Evolutionary conservation across 495 filamentous ascomycete genomes (phyloP).

Genomic region (Neurospora terricola): DNA sequence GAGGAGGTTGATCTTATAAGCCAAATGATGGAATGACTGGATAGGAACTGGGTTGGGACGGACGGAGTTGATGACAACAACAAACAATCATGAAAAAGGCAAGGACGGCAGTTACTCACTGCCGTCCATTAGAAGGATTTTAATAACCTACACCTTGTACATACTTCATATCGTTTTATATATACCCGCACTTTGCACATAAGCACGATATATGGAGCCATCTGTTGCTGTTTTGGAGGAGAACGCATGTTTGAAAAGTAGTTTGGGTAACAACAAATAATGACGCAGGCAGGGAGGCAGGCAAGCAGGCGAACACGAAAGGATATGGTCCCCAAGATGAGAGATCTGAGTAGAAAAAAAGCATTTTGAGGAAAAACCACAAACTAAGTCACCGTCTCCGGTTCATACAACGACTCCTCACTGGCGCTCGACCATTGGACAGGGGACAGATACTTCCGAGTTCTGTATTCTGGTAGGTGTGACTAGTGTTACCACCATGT

Average conservation of each 20-base stretch:
- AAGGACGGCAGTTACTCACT: neutral
- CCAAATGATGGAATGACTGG: neutral
- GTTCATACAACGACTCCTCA: neutral
- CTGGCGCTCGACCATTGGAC: neutral
- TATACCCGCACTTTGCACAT: neutral
- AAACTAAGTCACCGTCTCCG: neutral
- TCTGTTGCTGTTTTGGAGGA: neutral
- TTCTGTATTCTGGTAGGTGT: neutral
- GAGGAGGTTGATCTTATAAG: neutral
- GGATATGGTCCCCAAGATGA: neutral
- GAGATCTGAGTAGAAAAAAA: neutral
- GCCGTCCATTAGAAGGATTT: neutral
- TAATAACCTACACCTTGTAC: neutral
- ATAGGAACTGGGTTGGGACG: neutral
- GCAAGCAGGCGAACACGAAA: neutral
- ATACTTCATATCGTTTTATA: neutral
- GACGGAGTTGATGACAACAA: neutral
- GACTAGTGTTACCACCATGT: neutral
- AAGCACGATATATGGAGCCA: neutral
- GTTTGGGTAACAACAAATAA: too few species aligned
- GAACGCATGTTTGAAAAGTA: neutral
- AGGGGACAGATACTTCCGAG: neutral
- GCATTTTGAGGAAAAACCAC: neutral
- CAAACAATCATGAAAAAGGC: neutral
- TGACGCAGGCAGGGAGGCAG: neutral